A percentile compares a stretch with the other conserved stretches of the same genome.
phyloP scores from a whole-genome alignment of 1,284 basidiomycete genomes.

The Malassezia nana region DNA sequence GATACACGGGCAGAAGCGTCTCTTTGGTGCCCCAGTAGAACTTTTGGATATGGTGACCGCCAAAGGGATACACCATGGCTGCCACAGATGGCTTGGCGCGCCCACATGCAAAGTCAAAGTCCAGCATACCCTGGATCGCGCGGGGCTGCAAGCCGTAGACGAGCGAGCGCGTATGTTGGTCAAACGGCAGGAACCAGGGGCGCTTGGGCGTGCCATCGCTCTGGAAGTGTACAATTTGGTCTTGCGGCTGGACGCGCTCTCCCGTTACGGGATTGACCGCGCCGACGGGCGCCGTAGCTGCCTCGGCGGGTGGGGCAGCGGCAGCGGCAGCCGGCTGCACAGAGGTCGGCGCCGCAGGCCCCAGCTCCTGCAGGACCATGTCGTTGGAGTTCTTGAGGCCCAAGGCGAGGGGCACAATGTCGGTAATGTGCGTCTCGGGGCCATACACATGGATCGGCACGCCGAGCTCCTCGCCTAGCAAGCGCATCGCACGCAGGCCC shows the following conservation, averaged over 20 bases:
- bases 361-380: conserved; percentile 50
- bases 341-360: conserved; percentile 44
- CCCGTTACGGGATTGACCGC: conserved; percentile 62
- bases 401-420: conserved; percentile 92
- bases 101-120: conserved; percentile 98
- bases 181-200: conserved; percentile 53
- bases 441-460: conserved; percentile 92
- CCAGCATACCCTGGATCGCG: conserved; percentile 99
- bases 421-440: conserved; percentile 96
- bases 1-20: conserved; percentile 94
- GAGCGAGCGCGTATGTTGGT: conserved; percentile 81
- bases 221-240: conserved; percentile 81
- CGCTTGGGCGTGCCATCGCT: conserved; percentile 22
- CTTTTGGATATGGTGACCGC: conserved; percentile 99
- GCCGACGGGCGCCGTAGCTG: conserved; percentile 55
- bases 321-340: conserved; percentile 10
- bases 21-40: conserved; percentile 99
- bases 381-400: conserved; percentile 55
- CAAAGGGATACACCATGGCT: conserved; percentile 99
- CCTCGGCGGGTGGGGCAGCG: conserved; percentile 20
- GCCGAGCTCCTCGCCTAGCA: conserved; percentile 91
- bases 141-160: conserved; percentile 97
- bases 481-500: conserved; percentile 95
- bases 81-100: conserved; percentile 86
- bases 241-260: conserved; percentile 65